These are phyloP conservation scores for Diaporthe sp. DNA, from an alignment of 2,329 filamentous ascomycete species.

Conservation along the genomic window DNA sequence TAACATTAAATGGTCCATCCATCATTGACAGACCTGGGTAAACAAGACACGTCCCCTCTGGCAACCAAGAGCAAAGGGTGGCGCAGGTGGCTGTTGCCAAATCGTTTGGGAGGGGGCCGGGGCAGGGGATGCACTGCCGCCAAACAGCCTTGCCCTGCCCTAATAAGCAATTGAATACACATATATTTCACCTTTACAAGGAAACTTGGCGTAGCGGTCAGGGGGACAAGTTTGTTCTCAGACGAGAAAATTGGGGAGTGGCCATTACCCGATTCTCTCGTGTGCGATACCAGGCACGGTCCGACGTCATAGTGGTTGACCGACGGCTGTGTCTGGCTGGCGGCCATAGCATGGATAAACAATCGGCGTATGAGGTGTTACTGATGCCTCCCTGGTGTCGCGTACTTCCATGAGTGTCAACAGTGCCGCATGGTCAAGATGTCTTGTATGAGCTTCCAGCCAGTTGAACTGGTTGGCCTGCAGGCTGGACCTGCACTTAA, in stretches of 20 bases:
- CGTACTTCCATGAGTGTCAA: not conserved
- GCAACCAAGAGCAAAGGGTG: too few species aligned
- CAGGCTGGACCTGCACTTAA: conserved; percentile 23
- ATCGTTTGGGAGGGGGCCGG: too few species aligned
- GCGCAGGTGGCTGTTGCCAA: too few species aligned
- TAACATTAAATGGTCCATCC: too few species aligned
- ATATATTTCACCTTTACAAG: not conserved
- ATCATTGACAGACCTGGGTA: too few species aligned
- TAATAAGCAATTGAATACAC: not conserved
- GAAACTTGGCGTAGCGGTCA: conserved; percentile 32
- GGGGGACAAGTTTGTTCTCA: conserved; percentile 30
- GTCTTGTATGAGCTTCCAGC: conserved; percentile 16
- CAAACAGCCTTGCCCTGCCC: not conserved
- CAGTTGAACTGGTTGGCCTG: conserved; percentile 13
- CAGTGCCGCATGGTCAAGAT: conserved; percentile 16
- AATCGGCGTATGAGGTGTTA: not conserved
- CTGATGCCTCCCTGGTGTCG: not conserved
- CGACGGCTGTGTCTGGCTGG: conserved; percentile 3
- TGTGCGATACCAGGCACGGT: conserved; percentile 25
- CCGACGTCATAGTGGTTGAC: conserved; percentile 34
- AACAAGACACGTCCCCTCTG: too few species aligned
- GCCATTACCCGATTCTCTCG: conserved; percentile 30
- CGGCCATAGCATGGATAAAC: not conserved
- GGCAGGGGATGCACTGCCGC: too few species aligned
- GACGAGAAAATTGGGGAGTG: conserved; percentile 28